Conservation (phyloP, 140 eudicot species). For the Flaveria floridana region DNA sequence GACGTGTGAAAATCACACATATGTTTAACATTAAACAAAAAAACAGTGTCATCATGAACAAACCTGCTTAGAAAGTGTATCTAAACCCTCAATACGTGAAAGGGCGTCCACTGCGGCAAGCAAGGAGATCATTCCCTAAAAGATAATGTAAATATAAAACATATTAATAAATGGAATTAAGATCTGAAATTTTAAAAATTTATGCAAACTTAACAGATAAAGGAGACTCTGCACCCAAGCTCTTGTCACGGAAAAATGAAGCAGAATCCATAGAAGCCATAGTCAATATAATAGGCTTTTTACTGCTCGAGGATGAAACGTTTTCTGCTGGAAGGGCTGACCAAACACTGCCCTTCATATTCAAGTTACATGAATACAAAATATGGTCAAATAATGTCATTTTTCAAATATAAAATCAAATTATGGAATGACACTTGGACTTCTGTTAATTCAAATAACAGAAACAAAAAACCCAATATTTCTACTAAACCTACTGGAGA, state of each 20-base stretch:
- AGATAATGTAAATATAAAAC: conserved; percentile 20
- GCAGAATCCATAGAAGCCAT: conserved; percentile 95
- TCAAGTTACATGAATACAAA: conserved; percentile 40
- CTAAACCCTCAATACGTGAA: conserved; percentile 58
- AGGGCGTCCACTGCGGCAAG: conserved; percentile 98
- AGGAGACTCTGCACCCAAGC: conserved; percentile 91
- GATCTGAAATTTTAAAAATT: background rate
- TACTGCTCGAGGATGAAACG: conserved; percentile 42
- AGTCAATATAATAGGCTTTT: conserved; percentile 65
- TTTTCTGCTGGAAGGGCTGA: conserved; percentile 83
- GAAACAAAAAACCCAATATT: background rate
- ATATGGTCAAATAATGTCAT: conserved; percentile 38
- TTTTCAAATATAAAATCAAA: background rate
- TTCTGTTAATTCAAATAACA: conserved; percentile 5
- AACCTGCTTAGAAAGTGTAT: conserved; percentile 81
- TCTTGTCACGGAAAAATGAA: conserved; percentile 96
- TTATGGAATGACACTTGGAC: background rate
- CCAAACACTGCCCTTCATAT: conserved; percentile 99
- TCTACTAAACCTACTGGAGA: conserved; percentile 11
- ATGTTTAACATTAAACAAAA: background rate
- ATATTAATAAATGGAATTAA: background rate
- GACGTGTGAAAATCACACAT: conserved; percentile 14
- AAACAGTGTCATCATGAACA: conserved; percentile 7
- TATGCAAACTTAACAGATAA: conserved; percentile 65
- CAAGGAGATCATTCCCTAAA: conserved; percentile 80